Evolutionary conservation across 1,284 basidiomycete species (phyloP), one percentile per base, ranked within the genome.

Genomic region (Pyrrhoderma lamaoense): DNA sequence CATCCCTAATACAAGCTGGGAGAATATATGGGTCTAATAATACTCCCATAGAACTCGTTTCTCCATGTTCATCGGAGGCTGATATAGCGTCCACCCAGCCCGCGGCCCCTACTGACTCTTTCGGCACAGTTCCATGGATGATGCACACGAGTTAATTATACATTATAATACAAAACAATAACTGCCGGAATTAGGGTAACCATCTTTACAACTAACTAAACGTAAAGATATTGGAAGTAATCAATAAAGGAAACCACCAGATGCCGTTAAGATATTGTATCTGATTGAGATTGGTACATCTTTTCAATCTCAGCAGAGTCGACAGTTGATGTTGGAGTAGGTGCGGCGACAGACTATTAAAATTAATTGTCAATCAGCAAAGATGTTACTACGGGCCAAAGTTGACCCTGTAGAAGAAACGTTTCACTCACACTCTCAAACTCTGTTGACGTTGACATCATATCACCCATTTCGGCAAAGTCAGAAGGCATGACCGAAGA

Each of bases 381-480:
- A 31, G n/a, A 31, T 31, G 27, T 31, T 31, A 5, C 27, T 11
- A 31, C 5, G 27, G 11, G 11, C 5, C 27, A n/a, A n/a, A 5
- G 7, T 31, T 31, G 27, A 31, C 27, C 21, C 38, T 22, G 5
- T 22, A 22, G 38, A 40, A 40, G 5, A 40, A 14, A 16, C 21
- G 38, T 40, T 40, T 16, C 38, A 40, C 38, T 40, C 14, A 22
- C 38, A 22, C 38, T 22, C 5, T 22, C 5, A 40, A 18, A 7
- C 38, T 7, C 22, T 59, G 27, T 53, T 48, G 21, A 57, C 58
- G 36, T 52, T 55, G 23, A 55, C 52, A 40, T 58, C 47, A 48
- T 49, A 16, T 57, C 35, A 34, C 56, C 36, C 54, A 53, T 43
- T 18, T 23, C 21, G 25, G 23, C 18, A 31, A 16, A 16, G 21